These are phyloP conservation scores for Fusarium penzigii DNA, from an alignment of 2,329 filamentous ascomycete genomes.

Conservation along the genomic window DNA sequence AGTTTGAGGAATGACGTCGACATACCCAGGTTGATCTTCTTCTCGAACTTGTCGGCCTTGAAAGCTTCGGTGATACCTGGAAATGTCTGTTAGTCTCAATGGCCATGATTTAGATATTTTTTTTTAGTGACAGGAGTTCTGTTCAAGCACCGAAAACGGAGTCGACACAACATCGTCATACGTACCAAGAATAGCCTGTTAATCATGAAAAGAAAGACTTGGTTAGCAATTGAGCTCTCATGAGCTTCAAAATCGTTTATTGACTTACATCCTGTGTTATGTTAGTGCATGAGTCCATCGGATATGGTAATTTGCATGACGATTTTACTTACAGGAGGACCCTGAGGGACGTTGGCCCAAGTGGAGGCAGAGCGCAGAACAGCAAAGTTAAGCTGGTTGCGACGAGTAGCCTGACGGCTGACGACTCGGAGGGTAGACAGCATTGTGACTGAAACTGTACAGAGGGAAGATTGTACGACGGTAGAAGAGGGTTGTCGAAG, in stretches of 20 bases:
- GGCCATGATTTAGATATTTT: slow-evolving; percentile 6
- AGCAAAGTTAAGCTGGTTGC: slow-evolving; percentile 38
- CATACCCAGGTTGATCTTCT: slow-evolving; percentile 97
- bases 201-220: slow-evolving; percentile 16
- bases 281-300: slow-evolving; percentile 20
- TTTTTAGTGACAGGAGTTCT: slow-evolving; percentile 8
- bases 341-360: slow-evolving; percentile 90
- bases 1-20: slow-evolving; percentile 6
- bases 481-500: slow-evolving; percentile 1
- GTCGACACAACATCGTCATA: slow-evolving; percentile 24
- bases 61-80: slow-evolving; percentile 94
- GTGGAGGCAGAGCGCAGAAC: slow-evolving; percentile 67
- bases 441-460: slow-evolving; percentile 44
- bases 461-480: slow-evolving; percentile 13
- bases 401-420: slow-evolving; percentile 49
- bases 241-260: slow-evolving; percentile 8
- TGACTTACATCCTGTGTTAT: slow-evolving; percentile 40
- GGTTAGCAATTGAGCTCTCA: slow-evolving; percentile 22
- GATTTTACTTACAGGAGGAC: slow-evolving; percentile 76
- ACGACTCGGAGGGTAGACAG: slow-evolving; percentile 57
- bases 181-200: slow-evolving; percentile 74
- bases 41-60: slow-evolving; percentile 89
- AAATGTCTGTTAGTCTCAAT: slow-evolving; percentile 24
- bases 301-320: slow-evolving; percentile 15
- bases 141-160: slow-evolving; percentile 8